phyloP scores from a whole-genome alignment of 2,329 filamentous ascomycete species.

The Fusarium foetens region DNA sequence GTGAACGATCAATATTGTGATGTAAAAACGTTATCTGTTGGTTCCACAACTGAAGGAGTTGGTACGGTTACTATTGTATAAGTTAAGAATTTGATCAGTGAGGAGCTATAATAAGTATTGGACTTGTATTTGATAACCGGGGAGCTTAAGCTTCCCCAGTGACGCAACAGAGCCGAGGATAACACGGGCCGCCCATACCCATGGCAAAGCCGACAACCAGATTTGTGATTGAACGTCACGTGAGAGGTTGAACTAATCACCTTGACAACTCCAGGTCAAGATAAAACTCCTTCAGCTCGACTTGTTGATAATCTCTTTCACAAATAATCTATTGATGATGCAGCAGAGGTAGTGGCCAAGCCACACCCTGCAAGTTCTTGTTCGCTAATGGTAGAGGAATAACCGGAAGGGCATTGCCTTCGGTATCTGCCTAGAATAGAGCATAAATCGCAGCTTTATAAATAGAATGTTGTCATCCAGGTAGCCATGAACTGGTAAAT shows the following conservation, averaged over 20 bases:
- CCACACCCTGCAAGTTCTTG: neutral
- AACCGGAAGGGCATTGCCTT: neutral
- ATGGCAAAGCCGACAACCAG: conserved; percentile 35
- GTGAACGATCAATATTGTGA: neutral
- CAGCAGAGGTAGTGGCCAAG: neutral
- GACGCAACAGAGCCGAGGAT: conserved; percentile 47
- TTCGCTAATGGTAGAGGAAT: neutral
- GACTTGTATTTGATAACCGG: neutral
- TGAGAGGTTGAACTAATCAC: neutral
- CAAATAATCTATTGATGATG: neutral
- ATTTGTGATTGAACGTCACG: conserved; percentile 26
- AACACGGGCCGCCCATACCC: conserved; percentile 34
- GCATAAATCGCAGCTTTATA: neutral
- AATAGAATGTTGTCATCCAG: neutral
- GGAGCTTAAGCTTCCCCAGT: conserved; percentile 37
- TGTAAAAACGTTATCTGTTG: neutral
- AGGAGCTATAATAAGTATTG: conserved; percentile 26
- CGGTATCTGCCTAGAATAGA: neutral
- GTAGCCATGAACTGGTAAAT: neutral
- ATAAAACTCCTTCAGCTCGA: neutral
- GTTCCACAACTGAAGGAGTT: neutral
- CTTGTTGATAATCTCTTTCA: neutral
- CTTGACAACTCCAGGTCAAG: neutral
- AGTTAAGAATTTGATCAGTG: conserved; percentile 10
- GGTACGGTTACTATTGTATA: neutral